Evolutionary conservation across 164 flowering plant species (phyloP), one percentile per base, ranked within the genome.

Genomic region (Vitis labrusca): DNA sequence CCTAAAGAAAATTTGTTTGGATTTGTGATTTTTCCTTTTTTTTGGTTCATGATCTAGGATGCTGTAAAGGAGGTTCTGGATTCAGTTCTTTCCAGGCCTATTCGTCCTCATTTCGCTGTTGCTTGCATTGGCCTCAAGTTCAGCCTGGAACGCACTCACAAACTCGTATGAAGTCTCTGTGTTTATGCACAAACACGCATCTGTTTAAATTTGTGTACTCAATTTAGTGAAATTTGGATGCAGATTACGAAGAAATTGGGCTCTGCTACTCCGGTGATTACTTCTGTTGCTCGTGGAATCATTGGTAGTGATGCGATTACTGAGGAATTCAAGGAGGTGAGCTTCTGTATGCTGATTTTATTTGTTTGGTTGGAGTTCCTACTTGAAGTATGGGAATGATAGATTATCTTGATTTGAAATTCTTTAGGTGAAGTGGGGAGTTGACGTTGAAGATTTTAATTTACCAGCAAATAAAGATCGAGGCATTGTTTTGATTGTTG

Each of bases 101-200:
- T 91, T 71, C 82, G 89, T n/a, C 98, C 98, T 0, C 87, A 89
- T 72, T 91, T 93, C 52, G 96, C 80, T n/a, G 71, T 91, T 55
- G 90, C 77, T 3, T 70, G 60, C 44, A 59, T 84, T 58, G 81
- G 85, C 8, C 49, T 66, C 17, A 48, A 29, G 0, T 81, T 80
- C 73, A 12, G 50, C 52, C 62, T 88, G 83, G 13, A 74, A 32
- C 11, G 16, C 16, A 67, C 80, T 56, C 85, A 69, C 29, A 13
- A 51, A 23, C 75, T 85, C 14, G 92, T 90, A 83, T 57, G 75
- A 10, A 12, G 58, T 69, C 11, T 52, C 50, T 63, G 32, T 59
- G 7, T 56, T 17, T 29, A 15, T 19, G 14, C 19, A 5, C 32
- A 8, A 29, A 4, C 50, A 17, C 59, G 9, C 47, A 16, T 61